phyloP scores from a whole-genome alignment of 2,329 filamentous ascomycete genomes.

The Coniochaeta sp. region DNA sequence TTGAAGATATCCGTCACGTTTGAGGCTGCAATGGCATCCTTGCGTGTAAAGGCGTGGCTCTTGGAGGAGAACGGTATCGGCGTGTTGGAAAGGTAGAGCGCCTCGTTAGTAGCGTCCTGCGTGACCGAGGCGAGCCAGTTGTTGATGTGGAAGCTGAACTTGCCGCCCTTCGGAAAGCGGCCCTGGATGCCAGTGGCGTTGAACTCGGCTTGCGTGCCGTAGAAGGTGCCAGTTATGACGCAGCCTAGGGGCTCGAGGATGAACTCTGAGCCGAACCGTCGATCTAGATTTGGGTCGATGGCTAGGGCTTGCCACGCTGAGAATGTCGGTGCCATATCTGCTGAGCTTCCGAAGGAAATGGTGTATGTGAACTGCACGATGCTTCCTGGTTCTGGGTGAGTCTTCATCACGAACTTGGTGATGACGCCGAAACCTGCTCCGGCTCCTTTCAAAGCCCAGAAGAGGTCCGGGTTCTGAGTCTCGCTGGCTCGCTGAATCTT shows the following conservation, averaged over 20 bases:
- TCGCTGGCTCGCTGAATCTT: constrained; percentile 39
- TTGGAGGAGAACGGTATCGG: constrained; percentile 49
- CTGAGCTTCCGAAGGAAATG: constrained; percentile 39
- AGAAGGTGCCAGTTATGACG: constrained; percentile 54
- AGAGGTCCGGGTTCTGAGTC: constrained; percentile 43
- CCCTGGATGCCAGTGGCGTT: constrained; percentile 39
- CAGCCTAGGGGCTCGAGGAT: constrained; percentile 45
- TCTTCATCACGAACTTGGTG: constrained; percentile 49
- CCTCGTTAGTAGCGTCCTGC: constrained; percentile 41
- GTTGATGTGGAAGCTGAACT: constrained; percentile 33
- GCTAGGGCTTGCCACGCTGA: constrained; percentile 52
- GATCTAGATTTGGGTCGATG: constrained; percentile 45
- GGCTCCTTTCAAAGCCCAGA: constrained; percentile 49
- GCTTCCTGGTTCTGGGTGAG: constrained; percentile 46
- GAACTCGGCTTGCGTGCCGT: constrained; percentile 51
- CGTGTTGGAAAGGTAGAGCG: constrained; percentile 37
- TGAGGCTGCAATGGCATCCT: constrained; percentile 38
- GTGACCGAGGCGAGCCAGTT: constrained; percentile 58
- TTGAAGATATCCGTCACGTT: constrained; percentile 43
- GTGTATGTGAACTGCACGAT: constrained; percentile 53
- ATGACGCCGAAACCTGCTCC: constrained; percentile 50
- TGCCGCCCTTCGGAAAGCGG: constrained; percentile 34
- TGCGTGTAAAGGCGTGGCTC: constrained; percentile 43
- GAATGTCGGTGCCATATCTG: constrained; percentile 41
- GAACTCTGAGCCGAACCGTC: constrained; percentile 52